A percentile compares a stretch with the other conserved stretches of the same genome.
Conservation (phyloP, 257 asterid species). For the Solanum sitiens region DNA sequence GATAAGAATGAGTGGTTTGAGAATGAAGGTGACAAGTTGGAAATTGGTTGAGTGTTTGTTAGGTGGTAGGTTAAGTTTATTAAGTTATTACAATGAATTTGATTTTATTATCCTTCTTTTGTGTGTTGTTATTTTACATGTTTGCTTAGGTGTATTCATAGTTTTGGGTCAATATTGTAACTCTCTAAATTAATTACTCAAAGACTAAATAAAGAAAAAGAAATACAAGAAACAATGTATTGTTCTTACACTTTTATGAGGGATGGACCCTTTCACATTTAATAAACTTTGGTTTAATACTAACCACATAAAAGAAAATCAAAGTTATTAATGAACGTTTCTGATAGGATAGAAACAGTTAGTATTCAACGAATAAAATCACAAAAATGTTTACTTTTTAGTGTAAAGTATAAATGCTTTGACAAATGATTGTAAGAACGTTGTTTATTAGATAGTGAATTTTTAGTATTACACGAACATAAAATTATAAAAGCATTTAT, state of each 20-base stretch:
- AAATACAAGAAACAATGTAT: not conserved
- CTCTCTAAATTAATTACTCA: not conserved
- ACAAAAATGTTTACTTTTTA: not conserved
- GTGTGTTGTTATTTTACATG: not conserved
- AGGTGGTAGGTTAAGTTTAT: not conserved
- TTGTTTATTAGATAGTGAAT: no score
- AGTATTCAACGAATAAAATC: not conserved
- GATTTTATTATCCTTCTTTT: not conserved
- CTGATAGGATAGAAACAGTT: not conserved
- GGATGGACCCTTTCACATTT: not conserved
- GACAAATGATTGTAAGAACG: not conserved
- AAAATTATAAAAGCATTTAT: no score
- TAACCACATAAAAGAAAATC: not conserved
- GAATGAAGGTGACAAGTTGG: not conserved
- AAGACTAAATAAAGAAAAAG: not conserved
- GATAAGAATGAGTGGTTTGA: not conserved
- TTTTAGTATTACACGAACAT: no score
- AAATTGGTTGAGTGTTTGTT: not conserved
- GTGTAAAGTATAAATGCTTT: not conserved
- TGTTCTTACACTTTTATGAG: not conserved
- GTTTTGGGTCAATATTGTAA: not conserved
- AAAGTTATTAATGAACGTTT: not conserved
- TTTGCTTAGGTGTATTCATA: not conserved
- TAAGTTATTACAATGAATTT: not conserved
- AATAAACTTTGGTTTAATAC: not conserved